Evolutionary conservation across 2,329 filamentous ascomycete species (phyloP).

Genomic region (Dryadomyces quercivorus): DNA sequence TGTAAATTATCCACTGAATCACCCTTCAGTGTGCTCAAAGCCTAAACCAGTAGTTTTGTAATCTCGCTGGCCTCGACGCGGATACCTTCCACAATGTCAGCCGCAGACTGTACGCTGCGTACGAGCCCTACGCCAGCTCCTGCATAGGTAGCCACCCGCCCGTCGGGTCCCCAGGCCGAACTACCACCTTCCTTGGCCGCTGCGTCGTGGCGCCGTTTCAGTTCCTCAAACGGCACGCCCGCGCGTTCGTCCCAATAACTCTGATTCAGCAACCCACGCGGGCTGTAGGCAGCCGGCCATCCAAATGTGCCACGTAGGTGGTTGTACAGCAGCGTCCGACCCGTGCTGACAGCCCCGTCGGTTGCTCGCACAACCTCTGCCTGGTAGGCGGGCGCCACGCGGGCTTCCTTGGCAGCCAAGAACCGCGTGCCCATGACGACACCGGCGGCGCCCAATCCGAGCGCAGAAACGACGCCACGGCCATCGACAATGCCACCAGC

Average conservation of each 20-base stretch:
- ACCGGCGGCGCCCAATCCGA: conserved; percentile 41
- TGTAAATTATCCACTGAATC: too few species aligned
- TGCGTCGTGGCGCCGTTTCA: conserved; percentile 24
- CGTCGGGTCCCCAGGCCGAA: conserved; percentile 18
- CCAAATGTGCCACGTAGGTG: conserved; percentile 28
- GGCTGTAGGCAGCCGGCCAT: conserved; percentile 29
- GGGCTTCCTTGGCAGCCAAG: conserved; percentile 33
- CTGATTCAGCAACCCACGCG: conserved; percentile 26
- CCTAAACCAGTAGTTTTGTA: not conserved
- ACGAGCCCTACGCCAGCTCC: conserved; percentile 11
- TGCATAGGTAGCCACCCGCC: conserved; percentile 10
- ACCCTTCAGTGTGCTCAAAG: too few species aligned
- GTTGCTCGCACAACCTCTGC: conserved; percentile 26
- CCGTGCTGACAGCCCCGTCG: conserved; percentile 26
- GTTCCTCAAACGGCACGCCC: conserved; percentile 29
- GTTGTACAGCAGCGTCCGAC: conserved; percentile 31
- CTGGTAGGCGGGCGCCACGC: conserved; percentile 27
- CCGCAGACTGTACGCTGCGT: conserved; percentile 3
- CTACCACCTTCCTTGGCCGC: conserved; percentile 20
- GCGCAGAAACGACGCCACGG: conserved; percentile 39
- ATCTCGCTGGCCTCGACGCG: conserved; percentile 1
- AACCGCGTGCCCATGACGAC: conserved; percentile 53
- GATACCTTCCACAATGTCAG: conserved; percentile 3
- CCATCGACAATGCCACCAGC: conserved; percentile 49
- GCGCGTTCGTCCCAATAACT: conserved; percentile 27